Percentiles rank a stretch among this genome's conserved stretches.
Conservation (phyloP, 169 alveolate species). For the Eimeria maxima region DNA sequence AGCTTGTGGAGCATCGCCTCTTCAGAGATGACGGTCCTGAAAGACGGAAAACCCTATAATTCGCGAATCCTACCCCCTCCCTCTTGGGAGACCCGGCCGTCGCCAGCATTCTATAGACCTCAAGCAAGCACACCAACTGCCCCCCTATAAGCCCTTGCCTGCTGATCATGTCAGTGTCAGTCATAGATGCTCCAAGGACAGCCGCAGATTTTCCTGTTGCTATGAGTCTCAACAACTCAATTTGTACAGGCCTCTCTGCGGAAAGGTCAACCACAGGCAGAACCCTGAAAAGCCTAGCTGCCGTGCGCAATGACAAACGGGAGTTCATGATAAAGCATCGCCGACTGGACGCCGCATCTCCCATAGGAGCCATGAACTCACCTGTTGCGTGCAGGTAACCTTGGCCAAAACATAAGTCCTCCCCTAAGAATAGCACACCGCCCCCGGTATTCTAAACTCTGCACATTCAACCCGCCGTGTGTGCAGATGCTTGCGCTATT, state of each 20-base stretch:
- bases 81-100: background rate
- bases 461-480: too few species aligned
- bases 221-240: slow-evolving; percentile 25
- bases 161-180: slow-evolving; percentile 47
- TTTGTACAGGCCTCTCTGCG: slow-evolving; percentile 52
- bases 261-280: background rate
- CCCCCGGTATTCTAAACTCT: background rate
- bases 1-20: slow-evolving; percentile 33
- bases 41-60: background rate
- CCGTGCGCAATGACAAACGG: background rate
- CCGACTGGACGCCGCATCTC: background rate
- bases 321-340: background rate
- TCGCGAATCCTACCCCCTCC: background rate
- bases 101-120: too few species aligned
- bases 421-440: background rate
- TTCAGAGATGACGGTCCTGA: slow-evolving; percentile 58
- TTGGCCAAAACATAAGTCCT: slow-evolving; percentile 46
- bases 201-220: slow-evolving; percentile 42
- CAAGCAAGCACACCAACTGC: too few species aligned
- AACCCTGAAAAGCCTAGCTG: background rate
- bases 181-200: slow-evolving; percentile 57
- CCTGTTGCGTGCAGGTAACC: slow-evolving; percentile 44
- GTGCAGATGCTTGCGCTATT: background rate
- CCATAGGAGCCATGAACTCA: background rate
- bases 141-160: background rate